Evolutionary conservation across 306 rosid genomes (phyloP).

Genomic region (Inga oerstediana): DNA sequence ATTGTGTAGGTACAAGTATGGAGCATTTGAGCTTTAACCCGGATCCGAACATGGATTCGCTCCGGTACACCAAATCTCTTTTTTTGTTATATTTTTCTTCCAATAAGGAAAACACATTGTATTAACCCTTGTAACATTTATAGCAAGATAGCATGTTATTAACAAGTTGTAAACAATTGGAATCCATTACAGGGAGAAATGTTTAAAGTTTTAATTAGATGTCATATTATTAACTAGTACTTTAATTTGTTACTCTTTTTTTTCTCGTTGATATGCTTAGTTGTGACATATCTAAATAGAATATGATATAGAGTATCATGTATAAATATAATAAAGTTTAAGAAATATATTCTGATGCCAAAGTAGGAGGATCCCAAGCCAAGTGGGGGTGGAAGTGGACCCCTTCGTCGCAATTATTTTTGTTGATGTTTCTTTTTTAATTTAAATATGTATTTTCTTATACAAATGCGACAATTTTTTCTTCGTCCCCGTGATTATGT

Average conservation of each 20-base stretch:
- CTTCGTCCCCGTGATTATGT: slow-evolving; percentile 36
- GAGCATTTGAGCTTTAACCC: too few relatives aligned
- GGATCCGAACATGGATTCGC: too few relatives aligned
- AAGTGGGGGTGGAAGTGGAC: slow-evolving; percentile 24
- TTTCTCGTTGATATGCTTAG: background rate
- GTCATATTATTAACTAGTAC: background rate
- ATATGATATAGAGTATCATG: background rate
- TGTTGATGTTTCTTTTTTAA: slow-evolving; percentile 8
- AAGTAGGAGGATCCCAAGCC: background rate
- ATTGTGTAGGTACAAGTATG: too few relatives aligned
- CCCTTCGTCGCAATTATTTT: slow-evolving; percentile 6
- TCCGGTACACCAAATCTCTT: too few relatives aligned
- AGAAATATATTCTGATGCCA: slow-evolving; percentile 11
- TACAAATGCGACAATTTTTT: slow-evolving; percentile 3
- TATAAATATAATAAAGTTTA: background rate
- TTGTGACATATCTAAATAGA: background rate
- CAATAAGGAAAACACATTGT: too few relatives aligned
- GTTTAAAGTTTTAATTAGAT: background rate
- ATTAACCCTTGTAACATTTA: too few relatives aligned
- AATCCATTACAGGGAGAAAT: background rate
- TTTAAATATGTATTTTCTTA: background rate
- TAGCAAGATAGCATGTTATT: background rate
- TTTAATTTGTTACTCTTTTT: background rate
- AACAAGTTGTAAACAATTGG: background rate
- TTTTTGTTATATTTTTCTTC: too few relatives aligned